Percentiles rank a stretch among this genome's conserved stretches.
Evolutionary conservation across 2,329 filamentous ascomycete genomes (phyloP).

Genomic region (Hypoxylon sp.): DNA sequence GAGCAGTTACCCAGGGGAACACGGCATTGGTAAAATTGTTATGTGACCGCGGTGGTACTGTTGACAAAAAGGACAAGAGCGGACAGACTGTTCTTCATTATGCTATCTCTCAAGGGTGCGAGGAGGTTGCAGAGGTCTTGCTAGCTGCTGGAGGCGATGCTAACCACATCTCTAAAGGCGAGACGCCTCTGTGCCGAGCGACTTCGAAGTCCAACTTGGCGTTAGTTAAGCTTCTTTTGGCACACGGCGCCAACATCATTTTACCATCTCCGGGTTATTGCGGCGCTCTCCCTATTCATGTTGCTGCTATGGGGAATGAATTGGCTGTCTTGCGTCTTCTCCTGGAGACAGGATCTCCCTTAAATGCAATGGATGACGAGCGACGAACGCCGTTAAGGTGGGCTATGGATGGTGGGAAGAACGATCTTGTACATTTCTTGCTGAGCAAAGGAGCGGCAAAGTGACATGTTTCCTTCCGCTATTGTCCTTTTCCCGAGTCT

Average conservation of each 20-base stretch:
- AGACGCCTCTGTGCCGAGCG: conserved; percentile 48
- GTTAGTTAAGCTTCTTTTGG: conserved; percentile 42
- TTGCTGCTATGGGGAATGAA: conserved; percentile 47
- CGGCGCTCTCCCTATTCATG: conserved; percentile 45
- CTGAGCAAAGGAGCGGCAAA: conserved; percentile 42
- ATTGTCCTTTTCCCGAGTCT: neutral
- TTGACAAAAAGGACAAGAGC: conserved; percentile 47
- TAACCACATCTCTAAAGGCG: conserved; percentile 48
- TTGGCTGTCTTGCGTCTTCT: conserved; percentile 37
- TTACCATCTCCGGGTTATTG: conserved; percentile 44
- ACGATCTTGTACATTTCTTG: conserved; percentile 43
- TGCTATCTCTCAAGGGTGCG: conserved; percentile 45
- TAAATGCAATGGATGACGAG: conserved; percentile 43
- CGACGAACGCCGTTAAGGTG: conserved; percentile 45
- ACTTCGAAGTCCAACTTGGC: conserved; percentile 44
- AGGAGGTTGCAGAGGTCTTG: conserved; percentile 38
- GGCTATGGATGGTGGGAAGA: conserved; percentile 45
- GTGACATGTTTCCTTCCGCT: neutral
- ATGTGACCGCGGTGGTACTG: conserved; percentile 44
- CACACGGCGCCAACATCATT: conserved; percentile 39
- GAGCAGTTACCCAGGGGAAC: conserved; percentile 44
- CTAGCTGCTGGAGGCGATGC: conserved; percentile 44
- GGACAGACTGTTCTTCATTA: conserved; percentile 46
- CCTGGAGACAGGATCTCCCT: conserved; percentile 40
- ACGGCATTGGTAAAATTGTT: conserved; percentile 38